A percentile compares a stretch with the other conserved stretches of the same genome.
These are phyloP conservation scores for Eucalyptus coolabah DNA, from an alignment of 345 rosid genomes.

Conservation along the genomic window DNA sequence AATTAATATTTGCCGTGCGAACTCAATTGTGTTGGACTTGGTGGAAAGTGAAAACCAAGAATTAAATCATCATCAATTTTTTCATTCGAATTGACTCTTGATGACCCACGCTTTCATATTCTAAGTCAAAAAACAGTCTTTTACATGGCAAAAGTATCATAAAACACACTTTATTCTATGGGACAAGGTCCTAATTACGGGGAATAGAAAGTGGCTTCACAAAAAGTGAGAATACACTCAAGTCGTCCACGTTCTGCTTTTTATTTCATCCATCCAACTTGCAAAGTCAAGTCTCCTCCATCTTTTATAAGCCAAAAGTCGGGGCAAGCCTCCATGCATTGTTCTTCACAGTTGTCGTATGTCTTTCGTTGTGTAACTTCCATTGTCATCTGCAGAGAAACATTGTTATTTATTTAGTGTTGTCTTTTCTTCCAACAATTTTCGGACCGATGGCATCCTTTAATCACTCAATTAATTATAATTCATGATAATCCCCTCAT, in stretches of 20 bases:
- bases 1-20: too few relatives aligned
- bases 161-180: too few relatives aligned
- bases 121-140: too few relatives aligned
- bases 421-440: background rate
- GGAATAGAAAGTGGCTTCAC: too few relatives aligned
- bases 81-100: too few relatives aligned
- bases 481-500: background rate
- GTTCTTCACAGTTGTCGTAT: background rate
- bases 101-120: too few relatives aligned
- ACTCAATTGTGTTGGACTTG: too few relatives aligned
- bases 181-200: too few relatives aligned
- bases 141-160: too few relatives aligned
- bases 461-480: background rate
- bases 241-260: fast-evolving
- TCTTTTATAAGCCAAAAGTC: background rate
- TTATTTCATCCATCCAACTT: background rate
- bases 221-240: fast-evolving
- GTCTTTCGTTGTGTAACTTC: background rate
- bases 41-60: too few relatives aligned
- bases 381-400: background rate
- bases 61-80: too few relatives aligned
- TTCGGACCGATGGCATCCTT: fast-evolving
- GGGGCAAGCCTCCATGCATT: background rate
- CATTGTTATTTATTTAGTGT: background rate
- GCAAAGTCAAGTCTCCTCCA: background rate